Base-by-base conservation (phyloP, 1,139 yeast species). In the Pichia kudriavzevii region DNA sequence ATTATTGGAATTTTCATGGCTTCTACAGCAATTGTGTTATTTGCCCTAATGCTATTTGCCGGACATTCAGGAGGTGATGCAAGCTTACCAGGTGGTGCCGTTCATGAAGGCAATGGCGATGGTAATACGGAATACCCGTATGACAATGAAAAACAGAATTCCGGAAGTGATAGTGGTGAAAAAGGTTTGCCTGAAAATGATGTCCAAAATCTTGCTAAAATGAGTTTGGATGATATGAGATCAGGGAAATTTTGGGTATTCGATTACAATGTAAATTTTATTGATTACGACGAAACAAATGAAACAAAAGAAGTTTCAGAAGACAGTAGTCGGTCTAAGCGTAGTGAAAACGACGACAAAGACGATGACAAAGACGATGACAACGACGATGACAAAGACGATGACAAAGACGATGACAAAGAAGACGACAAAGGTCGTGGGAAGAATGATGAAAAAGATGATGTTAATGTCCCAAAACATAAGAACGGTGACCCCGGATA, bases 401-500 rank as follows among this genome's bases (percentile, higher is more conserved):
- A 27, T 7, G 20, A 27, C 12, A 27, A 28, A 7, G 24, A 22
- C 15, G 30, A 31, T 5, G 22, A 24, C 18, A 11, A 25, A 7
- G 20, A 23, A 5, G 22, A 9, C 22, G 29, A 37, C 6, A 24
- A 35, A 14, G 28, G 22, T 5, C 11, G 22, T 9, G 8, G 20
- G 16, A 17, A 19, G 13, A 10, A 16, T 11, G 4, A 14, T 11
- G 10, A 31, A 7, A 7, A 13, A 8, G 20, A 24, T 14, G 21
- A 14, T 9, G 28, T 7, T 8, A 22, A 30, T 17, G 26, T 17
- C 7, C 22, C 17, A 7, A 30, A 30, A 12, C 12, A 22, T 8
- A 12, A 25, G 7, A n/a, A 34, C 15, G 22, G 14, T n/a, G 63
- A 57, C 25, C 52, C 48, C 28, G 63, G 62, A 11, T 43, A 40